Evolutionary conservation across 441 rosid species (phyloP), one percentile per base, ranked within the genome.

Genomic region (Daphne laureola): DNA sequence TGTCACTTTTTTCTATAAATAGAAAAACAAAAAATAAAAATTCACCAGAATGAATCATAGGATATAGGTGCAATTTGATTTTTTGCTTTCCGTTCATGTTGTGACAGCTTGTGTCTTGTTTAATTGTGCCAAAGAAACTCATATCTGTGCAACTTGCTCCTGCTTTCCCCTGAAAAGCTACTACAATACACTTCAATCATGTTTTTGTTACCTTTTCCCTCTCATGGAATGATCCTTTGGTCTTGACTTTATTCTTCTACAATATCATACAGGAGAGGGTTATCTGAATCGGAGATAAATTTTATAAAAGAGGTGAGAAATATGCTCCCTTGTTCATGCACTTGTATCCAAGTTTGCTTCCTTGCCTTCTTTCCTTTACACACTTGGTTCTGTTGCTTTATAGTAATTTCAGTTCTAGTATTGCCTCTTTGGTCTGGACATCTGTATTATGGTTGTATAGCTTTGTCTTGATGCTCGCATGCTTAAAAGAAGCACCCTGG

Each of bases 251-350:
- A 40, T 18, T 70, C 53, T 65, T 62, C 45, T 44, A 60, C 43
- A 17, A 52, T 59, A 49, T 63, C 77, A 69, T 71, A 76, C 84
- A 89, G 97, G 94, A 83, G 96, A 77, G 96, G 98, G 49, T 82
- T 93, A 66, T 89, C 97, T 5, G 87, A 79, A 47, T 81, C 90
- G 16, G 97, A 93, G 81, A 76, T 87, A 72, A 66, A 71, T 72
- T 79, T 84, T 62, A 71, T 93, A 49, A 93, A 85, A 74, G 84
- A 89, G 92, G 98, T 87, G 77, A 18, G 38, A 56, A 46, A 27
- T 7, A 42, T 25, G 15, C 58, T 14, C 59, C 35, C 38, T 6
- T 58, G 49, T 27, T 43, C 17, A 31, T 31, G 38, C 8, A 6
- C 38, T 31, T 9, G 11, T 43, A 44, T 58, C 53, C 11, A 55